Evolutionary conservation across 768 basidiomycete species (phyloP).

Genomic region (Lactarius akahatsu): DNA sequence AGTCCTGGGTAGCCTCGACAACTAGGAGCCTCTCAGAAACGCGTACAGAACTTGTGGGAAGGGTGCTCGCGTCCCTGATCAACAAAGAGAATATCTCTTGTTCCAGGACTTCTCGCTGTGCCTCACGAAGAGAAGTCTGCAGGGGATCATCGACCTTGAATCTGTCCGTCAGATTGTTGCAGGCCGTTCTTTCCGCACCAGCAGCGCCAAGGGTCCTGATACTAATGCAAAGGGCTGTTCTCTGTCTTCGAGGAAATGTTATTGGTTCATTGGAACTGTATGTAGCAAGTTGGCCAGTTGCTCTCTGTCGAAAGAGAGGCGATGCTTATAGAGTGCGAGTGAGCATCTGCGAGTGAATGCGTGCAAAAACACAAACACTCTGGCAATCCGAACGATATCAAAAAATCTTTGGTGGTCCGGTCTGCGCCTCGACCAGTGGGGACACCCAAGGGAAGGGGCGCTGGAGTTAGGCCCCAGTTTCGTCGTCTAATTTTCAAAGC

Average conservation of each 20-base stretch:
- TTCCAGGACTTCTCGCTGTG: slow-evolving; percentile 73
- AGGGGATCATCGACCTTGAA: slow-evolving; percentile 31
- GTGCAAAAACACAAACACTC: slow-evolving; percentile 57
- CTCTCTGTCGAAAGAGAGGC: slow-evolving; percentile 59
- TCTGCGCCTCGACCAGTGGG: slow-evolving; percentile 75
- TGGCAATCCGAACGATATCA: slow-evolving; percentile 78
- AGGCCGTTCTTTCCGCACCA: slow-evolving; percentile 32
- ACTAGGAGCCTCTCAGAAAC: slow-evolving; percentile 77
- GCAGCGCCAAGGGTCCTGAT: slow-evolving; percentile 40
- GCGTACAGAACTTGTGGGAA: slow-evolving; percentile 73
- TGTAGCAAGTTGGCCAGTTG: slow-evolving; percentile 66
- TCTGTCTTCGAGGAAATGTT: slow-evolving; percentile 53
- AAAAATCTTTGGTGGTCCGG: slow-evolving; percentile 76
- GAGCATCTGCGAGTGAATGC: slow-evolving; percentile 13
- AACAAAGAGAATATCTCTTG: slow-evolving; percentile 77
- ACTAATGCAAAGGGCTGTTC: slow-evolving; percentile 61
- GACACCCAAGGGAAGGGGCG: slow-evolving; percentile 70
- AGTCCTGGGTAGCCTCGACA: slow-evolving; percentile 71
- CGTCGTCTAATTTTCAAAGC: slow-evolving; percentile 71
- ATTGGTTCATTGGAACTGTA: slow-evolving; percentile 36
- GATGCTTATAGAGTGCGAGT: slow-evolving; percentile 49
- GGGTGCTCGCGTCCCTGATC: slow-evolving; percentile 70
- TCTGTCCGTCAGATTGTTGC: slow-evolving; percentile 8
- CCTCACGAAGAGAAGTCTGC: slow-evolving; percentile 52
- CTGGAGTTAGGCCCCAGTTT: slow-evolving; percentile 81